Evolutionary conservation across 768 basidiomycete species (phyloP).

Genomic region (Ramaria rubella): DNA sequence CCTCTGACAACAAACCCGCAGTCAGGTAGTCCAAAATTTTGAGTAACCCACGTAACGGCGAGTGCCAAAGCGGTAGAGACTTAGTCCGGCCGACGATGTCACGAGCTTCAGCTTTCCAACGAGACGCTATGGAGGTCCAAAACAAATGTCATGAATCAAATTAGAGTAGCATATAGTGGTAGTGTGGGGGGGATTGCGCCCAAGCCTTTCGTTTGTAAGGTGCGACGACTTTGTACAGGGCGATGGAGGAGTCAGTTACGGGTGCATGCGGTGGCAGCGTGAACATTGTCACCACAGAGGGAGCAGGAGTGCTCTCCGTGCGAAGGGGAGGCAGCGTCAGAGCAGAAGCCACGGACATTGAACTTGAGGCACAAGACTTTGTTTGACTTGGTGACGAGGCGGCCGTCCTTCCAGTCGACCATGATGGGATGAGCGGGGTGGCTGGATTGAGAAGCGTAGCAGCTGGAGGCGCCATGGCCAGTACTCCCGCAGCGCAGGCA

Average conservation of each 20-base stretch:
- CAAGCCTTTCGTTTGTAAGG: background rate
- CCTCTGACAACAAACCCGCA: background rate
- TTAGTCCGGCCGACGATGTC: slow-evolving; percentile 10
- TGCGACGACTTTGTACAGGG: background rate
- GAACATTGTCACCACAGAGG: background rate
- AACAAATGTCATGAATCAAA: background rate
- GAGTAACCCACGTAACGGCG: background rate
- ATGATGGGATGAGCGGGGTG: background rate
- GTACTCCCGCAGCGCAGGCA: background rate
- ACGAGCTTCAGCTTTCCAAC: background rate
- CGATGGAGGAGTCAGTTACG: background rate
- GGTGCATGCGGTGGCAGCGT: background rate
- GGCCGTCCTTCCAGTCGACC: background rate
- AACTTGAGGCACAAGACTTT: background rate
- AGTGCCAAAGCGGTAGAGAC: slow-evolving; percentile 1
- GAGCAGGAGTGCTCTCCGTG: background rate
- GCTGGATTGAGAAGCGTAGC: background rate
- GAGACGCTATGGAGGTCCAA: background rate
- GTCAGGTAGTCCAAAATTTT: background rate
- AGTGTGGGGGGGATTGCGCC: background rate
- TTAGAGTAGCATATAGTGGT: background rate
- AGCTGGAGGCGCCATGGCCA: background rate
- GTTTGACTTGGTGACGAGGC: background rate
- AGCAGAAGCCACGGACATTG: background rate
- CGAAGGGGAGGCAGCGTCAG: background rate